These are phyloP conservation scores for Xerocomellus chrysenteron DNA, from an alignment of 768 basidiomycete species.

Conservation along the genomic window DNA sequence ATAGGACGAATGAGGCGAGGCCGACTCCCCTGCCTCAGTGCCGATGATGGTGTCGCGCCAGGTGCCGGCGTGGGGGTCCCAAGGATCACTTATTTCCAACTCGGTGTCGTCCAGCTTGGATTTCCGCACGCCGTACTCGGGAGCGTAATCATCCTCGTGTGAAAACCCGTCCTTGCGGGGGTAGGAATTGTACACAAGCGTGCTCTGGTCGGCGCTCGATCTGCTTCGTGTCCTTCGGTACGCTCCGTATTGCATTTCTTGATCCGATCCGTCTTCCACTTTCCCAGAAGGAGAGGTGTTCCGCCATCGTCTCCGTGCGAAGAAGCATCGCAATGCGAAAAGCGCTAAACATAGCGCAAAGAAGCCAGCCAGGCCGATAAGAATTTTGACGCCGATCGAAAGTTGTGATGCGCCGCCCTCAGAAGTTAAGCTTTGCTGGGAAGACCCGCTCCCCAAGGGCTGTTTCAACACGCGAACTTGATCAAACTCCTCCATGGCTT, in stretches of 20 bases:
- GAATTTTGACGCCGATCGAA: conserved; percentile 60
- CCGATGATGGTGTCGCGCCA: conserved; percentile 32
- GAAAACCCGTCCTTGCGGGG: conserved; percentile 32
- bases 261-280: conserved; percentile 13
- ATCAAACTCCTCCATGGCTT: conserved; percentile 66
- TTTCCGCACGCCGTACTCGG: conserved; percentile 13
- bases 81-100: conserved; percentile 18
- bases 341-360: conserved; percentile 53
- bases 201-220: conserved; percentile 29
- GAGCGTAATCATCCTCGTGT: conserved; percentile 6
- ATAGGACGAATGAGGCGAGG: conserved; percentile 10
- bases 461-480: conserved; percentile 66
- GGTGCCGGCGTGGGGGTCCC: conserved; percentile 25
- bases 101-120: neutral
- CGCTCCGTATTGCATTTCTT: conserved; percentile 14
- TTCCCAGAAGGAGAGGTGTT: conserved; percentile 11
- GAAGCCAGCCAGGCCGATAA: conserved; percentile 59
- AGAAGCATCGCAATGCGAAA: conserved; percentile 55
- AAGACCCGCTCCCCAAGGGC: conserved; percentile 40
- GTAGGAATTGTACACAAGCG: conserved; percentile 38
- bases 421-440: conserved; percentile 5
- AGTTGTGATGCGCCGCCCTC: conserved; percentile 38
- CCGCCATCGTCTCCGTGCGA: conserved; percentile 40
- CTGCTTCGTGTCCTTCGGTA: conserved; percentile 38
- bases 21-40: conserved; percentile 20